Conservation (phyloP, 352 stramenopile genomes). For the Pythium phragmiticola region DNA sequence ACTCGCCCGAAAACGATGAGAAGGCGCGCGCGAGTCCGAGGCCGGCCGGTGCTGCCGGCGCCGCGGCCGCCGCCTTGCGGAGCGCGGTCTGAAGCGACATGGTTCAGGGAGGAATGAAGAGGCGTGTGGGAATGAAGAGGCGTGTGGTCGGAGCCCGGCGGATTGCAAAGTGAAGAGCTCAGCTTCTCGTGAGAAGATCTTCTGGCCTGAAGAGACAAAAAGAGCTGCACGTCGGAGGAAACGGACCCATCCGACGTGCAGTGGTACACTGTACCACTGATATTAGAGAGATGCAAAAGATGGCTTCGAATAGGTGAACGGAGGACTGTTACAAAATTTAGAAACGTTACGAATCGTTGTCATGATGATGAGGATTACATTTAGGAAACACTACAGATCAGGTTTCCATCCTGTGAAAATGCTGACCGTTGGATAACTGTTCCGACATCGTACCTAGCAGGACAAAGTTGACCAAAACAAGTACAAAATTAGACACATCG, state of each 20-base stretch:
- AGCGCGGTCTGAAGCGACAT: slow-evolving; percentile 23
- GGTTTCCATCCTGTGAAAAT: no score
- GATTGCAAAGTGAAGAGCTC: slow-evolving; percentile 18
- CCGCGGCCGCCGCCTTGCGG: slow-evolving; percentile 18
- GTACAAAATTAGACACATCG: no score
- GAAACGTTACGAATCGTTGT: no score
- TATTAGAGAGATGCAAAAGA: not conserved
- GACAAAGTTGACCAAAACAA: no score
- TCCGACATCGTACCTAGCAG: no score
- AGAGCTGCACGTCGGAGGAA: slow-evolving; percentile 20
- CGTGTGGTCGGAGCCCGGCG: not conserved
- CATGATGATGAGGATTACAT: no score
- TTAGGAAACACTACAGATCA: no score
- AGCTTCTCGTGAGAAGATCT: not conserved
- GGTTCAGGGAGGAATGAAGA: not conserved
- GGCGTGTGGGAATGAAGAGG: not conserved
- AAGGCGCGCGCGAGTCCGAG: slow-evolving; percentile 19
- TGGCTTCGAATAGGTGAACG: no score
- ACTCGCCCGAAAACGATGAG: slow-evolving; percentile 56
- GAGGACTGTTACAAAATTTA: no score
- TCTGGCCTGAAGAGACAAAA: slow-evolving; percentile 21
- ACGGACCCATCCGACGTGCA: slow-evolving; percentile 14
- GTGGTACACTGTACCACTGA: slow-evolving; percentile 1
- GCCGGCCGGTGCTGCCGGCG: slow-evolving; percentile 1
- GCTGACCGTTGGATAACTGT: no score